These are phyloP conservation scores for Phytophthora sojae DNA, from an alignment of 352 stramenopile genomes.

Conservation along the genomic window DNA sequence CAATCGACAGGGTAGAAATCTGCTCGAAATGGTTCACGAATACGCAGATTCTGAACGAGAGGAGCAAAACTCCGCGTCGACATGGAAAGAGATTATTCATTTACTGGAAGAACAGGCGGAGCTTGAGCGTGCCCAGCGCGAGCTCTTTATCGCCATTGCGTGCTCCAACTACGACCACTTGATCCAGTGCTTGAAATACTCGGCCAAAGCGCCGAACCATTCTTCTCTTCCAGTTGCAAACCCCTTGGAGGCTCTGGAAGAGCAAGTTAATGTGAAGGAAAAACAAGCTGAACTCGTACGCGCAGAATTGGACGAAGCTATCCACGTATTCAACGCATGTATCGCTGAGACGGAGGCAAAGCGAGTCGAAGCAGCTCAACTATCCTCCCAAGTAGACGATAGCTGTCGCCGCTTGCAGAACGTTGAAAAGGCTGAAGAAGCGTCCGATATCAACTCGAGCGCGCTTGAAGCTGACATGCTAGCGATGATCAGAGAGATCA, in stretches of 20 bases:
- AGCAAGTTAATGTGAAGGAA: constrained; percentile 34
- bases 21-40: constrained; percentile 48
- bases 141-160: constrained; percentile 74
- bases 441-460: constrained; percentile 55
- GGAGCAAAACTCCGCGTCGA: constrained; percentile 5
- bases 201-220: constrained; percentile 23
- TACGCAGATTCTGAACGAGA: constrained; percentile 21
- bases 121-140: constrained; percentile 60
- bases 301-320: constrained; percentile 48
- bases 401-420: constrained; percentile 58
- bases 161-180: constrained; percentile 76
- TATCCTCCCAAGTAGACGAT: constrained; percentile 68
- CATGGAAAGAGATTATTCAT: constrained; percentile 46
- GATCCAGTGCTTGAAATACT: constrained; percentile 51
- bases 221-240: constrained; percentile 6
- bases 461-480: constrained; percentile 72
- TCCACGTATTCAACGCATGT: constrained; percentile 69
- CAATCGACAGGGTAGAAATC: constrained; percentile 65
- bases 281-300: constrained; percentile 17
- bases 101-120: constrained; percentile 52
- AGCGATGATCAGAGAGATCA: constrained; percentile 68
- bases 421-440: constrained; percentile 58
- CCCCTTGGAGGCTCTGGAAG: constrained; percentile 25
- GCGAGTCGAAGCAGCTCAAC: constrained; percentile 42
- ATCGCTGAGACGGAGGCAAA: constrained; percentile 83